Evolutionary conservation across 345 rosid genomes (phyloP).

Genomic region (Eutrema japonicum): DNA sequence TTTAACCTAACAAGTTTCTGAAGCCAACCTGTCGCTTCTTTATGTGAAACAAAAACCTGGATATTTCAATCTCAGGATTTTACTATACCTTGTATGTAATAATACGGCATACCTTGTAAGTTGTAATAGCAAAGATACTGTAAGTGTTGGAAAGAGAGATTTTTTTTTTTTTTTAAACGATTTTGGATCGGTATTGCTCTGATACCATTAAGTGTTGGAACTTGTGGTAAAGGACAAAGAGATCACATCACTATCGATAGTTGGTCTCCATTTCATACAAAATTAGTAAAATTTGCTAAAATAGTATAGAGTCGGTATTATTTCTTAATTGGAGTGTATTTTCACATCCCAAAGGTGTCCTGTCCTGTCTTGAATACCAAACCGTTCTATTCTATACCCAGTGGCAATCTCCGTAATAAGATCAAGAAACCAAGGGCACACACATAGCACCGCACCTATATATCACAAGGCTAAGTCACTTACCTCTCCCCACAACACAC

Average conservation of each 20-base stretch:
- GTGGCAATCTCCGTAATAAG: conserved; percentile 27
- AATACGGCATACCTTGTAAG: too few species aligned
- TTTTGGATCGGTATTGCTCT: too few species aligned
- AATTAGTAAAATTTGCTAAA: not conserved
- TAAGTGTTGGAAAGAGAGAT: too few species aligned
- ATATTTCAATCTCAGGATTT: too few species aligned
- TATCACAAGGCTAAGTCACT: conserved; percentile 24
- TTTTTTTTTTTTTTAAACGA: too few species aligned
- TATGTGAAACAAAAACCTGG: too few species aligned
- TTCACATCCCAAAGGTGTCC: not conserved
- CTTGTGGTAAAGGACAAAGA: not conserved
- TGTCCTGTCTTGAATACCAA: not conserved
- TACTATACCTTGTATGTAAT: too few species aligned
- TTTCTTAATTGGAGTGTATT: not conserved
- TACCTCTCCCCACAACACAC: conserved; percentile 33
- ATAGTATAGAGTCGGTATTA: not conserved
- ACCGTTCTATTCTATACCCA: not conserved
- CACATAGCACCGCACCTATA: conserved; percentile 20
- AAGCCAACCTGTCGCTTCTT: too few species aligned
- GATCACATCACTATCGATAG: not conserved
- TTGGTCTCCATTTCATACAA: conserved; percentile 24
- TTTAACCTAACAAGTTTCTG: too few species aligned
- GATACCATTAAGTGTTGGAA: too few species aligned
- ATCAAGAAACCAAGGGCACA: conserved; percentile 20
- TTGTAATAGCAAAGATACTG: too few species aligned